These are phyloP conservation scores for Hypericum androsaemum DNA, from an alignment of 345 rosid genomes.

Conservation along the genomic window DNA sequence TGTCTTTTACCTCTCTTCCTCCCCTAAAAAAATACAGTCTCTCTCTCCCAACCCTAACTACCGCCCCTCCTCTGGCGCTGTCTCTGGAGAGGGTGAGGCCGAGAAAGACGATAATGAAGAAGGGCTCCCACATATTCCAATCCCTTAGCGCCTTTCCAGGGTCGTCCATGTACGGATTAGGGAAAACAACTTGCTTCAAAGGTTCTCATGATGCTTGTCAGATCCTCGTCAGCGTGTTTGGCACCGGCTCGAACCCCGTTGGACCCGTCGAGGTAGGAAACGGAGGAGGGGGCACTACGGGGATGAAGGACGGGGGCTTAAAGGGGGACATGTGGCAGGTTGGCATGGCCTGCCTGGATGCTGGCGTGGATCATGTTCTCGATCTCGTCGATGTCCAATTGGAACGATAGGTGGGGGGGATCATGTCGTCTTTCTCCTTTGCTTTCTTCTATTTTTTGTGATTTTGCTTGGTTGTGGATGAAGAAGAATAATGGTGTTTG, in stretches of 20 bases:
- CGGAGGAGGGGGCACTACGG: neutral
- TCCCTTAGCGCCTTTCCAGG: slow-evolving; percentile 96
- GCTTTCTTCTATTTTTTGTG: too few species aligned
- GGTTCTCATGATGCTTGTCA: slow-evolving; percentile 83
- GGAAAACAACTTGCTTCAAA: slow-evolving; percentile 93
- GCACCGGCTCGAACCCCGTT: slow-evolving; percentile 62
- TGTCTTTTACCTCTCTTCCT: too few species aligned
- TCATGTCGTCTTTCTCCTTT: too few species aligned
- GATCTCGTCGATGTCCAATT: slow-evolving; percentile 98
- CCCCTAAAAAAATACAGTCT: too few species aligned
- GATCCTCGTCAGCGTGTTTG: slow-evolving; percentile 91
- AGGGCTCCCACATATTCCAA: slow-evolving; percentile 99
- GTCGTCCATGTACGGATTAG: slow-evolving; percentile 84
- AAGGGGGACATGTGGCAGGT: slow-evolving; percentile 35
- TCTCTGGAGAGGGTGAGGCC: slow-evolving; percentile 89
- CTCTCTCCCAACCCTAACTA: too few species aligned
- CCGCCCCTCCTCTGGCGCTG: too few species aligned
- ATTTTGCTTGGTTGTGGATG: too few species aligned
- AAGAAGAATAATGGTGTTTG: too few species aligned
- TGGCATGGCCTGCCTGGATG: slow-evolving; percentile 56
- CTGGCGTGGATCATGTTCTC: slow-evolving; percentile 76
- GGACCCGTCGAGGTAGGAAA: neutral
- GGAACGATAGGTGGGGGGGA: slow-evolving; percentile 68
- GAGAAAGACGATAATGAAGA: slow-evolving; percentile 82
- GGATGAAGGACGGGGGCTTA: neutral